Evolutionary conservation across 2,329 filamentous ascomycete genomes (phyloP), one percentile per base, ranked within the genome.

Genomic region (Apiospora rasikravindrae): DNA sequence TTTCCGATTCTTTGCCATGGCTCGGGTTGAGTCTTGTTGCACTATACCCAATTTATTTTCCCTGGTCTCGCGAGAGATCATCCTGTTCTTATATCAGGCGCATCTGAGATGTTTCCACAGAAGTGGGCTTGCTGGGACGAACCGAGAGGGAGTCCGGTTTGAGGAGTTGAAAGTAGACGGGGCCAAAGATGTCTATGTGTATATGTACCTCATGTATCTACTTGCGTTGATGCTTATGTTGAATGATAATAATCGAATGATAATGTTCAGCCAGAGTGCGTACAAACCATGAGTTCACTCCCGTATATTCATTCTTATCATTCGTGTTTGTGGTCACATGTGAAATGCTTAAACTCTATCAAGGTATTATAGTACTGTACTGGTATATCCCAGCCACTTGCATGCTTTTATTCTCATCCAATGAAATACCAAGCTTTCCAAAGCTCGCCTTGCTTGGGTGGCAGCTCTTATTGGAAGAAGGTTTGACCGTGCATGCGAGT

Each of bases 1-100:
- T 64, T 64, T 64, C 57, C 57, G 57, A 64, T 64, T 64, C 57
- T 64, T 40, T 64, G 57, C 57, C 57, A 64, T 64, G 57, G 57
- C 57, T 64, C 57, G 57, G 33, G 57, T 64, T 64, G 57, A 64
- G 57, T 64, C 57, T 10, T 64, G 33, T 40, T 40, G 33, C 57
- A 40, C 57, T 64, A 64, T 64, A 64, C 57, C 57, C 57, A 64
- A 49, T 49, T 49, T 64, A 37, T 64, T 61, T 40, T 64, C 19
- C 57, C 40, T 64, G 57, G 57, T 64, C 57, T 13, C 33, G 57
- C 22, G 19, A 64, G 57, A 64, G 57, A 40, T 13, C 33, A 64
- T 22, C 33, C 57, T 40, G 51, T 40, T 64, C 33, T 64, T 40
- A 64, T 40, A 64, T n/a, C 57, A 40, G 57, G 57, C 57, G 57